These are phyloP conservation scores for Neopestalotiopsis clavispora DNA, from an alignment of 2,329 filamentous ascomycete genomes.

Conservation along the genomic window DNA sequence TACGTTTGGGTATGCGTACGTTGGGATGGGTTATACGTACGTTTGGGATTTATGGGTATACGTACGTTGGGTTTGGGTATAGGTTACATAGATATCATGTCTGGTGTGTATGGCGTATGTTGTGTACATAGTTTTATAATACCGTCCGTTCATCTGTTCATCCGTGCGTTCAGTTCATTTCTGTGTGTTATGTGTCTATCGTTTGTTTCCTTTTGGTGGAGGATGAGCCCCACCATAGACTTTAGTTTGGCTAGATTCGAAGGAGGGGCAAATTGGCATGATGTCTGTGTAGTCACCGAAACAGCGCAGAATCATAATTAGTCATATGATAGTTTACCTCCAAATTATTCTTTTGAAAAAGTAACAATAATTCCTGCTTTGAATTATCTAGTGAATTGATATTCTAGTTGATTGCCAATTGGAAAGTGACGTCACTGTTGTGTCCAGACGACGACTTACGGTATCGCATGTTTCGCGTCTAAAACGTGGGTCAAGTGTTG, in stretches of 20 bases:
- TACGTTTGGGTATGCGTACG: conserved; percentile 22
- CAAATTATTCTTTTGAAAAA: no score
- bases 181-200: conserved; percentile 1
- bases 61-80: conserved; percentile 23
- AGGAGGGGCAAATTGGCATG: not conserved
- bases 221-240: not conserved
- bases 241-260: not conserved
- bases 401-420: not conserved
- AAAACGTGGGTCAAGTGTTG: conserved; percentile 14
- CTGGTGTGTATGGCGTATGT: conserved; percentile 3
- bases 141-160: not conserved
- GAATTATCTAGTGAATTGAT: not conserved
- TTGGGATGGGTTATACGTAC: conserved; percentile 22
- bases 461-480: not conserved
- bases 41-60: conserved; percentile 16
- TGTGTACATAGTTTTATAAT: conserved; percentile 9
- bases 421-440: conserved; percentile 8
- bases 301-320: no score
- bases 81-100: conserved; percentile 8
- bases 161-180: conserved; percentile 9
- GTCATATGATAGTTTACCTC: no score
- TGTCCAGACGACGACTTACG: not conserved
- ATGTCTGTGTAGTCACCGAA: not conserved
- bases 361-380: not conserved
- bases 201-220: conserved; percentile 20